Evolutionary conservation across 83 land plant species (phyloP).

Genomic region (Thuja plicata): DNA sequence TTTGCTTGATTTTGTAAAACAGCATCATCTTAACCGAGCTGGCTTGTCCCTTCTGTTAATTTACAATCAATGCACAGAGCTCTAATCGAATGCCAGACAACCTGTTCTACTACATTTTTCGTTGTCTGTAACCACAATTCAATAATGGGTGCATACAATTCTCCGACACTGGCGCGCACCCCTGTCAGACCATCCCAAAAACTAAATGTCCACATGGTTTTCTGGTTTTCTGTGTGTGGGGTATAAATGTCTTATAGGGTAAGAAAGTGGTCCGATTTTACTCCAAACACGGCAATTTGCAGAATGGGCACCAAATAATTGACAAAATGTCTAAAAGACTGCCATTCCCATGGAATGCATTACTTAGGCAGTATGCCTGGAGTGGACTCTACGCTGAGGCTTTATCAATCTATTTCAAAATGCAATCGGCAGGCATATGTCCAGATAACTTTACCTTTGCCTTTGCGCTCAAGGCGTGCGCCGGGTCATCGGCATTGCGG

Average conservation of each 20-base stretch:
- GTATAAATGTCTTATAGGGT: background rate
- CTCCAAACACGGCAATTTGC: background rate
- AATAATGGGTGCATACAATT: background rate
- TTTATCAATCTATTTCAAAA: slow-evolving; percentile 14
- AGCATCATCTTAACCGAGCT: too few relatives aligned
- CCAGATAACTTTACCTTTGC: slow-evolving; percentile 38
- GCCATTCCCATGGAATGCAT: slow-evolving; percentile 14
- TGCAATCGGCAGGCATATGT: slow-evolving; percentile 19
- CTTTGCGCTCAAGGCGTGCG: slow-evolving; percentile 35
- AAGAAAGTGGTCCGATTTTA: background rate
- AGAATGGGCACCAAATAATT: slow-evolving; percentile 2
- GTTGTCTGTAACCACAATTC: background rate
- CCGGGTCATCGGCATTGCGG: slow-evolving; percentile 4
- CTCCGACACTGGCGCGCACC: background rate
- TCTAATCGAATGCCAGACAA: background rate
- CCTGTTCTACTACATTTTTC: background rate
- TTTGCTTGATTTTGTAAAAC: too few relatives aligned
- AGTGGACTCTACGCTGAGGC: background rate
- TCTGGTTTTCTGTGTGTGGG: background rate
- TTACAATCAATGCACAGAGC: background rate
- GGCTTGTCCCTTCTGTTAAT: too few relatives aligned
- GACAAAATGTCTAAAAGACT: background rate
- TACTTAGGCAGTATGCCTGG: slow-evolving; percentile 9
- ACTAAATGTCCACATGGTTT: background rate
- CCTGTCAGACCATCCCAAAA: background rate